Evolutionary conservation across 495 filamentous ascomycete genomes (phyloP), one percentile per base, ranked within the genome.

Genomic region (Geopyxis carbonaria): DNA sequence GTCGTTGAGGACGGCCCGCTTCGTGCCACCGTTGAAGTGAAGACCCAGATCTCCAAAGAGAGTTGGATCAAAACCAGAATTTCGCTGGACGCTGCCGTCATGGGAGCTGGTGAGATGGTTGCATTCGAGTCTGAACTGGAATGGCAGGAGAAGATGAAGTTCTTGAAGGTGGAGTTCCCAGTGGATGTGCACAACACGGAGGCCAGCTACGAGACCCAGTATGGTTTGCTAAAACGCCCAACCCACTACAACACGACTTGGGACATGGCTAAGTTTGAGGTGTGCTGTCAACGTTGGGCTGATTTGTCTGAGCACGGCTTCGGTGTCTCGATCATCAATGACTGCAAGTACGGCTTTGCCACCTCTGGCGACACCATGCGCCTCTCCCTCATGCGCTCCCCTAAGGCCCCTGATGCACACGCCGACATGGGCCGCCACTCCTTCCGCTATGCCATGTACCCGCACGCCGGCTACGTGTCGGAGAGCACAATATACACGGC

Each of bases 221-320:
- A 81, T 49, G 91, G 89, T 46, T 72, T 93, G 40, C 70, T 91
- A 45, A 68, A 68, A 45, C 74, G 89, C 28, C 85, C 89, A 6
- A 97, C 89, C 0, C 89, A 58, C 56, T 62, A 46, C 23, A 53
- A 35, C 23, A 50, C 44, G n/a, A 48, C 42, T 38, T 97, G 89
- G 89, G 89, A 97, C 49, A 93, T 93, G 87, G 89, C 89, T 50
- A 93, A 93, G 53, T 97, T 97, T 50, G 89, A 97, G 63, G 89
- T 97, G 30, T 93, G 86, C 70, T 86, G 80, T 59, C 89, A 97
- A 63, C 87, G 82, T 57, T 97, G 80, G 67, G 89, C 89, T n/a
- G 89, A 95, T 58, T 67, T 97, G 38, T 92, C 82, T 3, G 89
- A 97, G 56, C 63, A 83, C 54, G 76, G 74, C 23, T 94, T 93